Evolutionary conservation across 306 rosid genomes (phyloP), one percentile per base, ranked within the genome.

Genomic region (Cicer cuneatum): DNA sequence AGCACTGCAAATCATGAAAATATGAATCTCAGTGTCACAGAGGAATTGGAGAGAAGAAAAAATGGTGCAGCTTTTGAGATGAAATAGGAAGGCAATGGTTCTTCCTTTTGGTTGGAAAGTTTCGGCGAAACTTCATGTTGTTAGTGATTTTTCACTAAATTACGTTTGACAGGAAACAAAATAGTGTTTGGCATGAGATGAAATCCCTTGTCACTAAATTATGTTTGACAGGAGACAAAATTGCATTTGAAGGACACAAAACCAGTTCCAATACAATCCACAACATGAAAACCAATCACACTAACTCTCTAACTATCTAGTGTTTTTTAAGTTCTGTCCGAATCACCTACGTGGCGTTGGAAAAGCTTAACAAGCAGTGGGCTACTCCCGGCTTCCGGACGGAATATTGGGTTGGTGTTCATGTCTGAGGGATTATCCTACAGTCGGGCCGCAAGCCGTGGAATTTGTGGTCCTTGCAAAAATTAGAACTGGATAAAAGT

Each of bases 1-100:
- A 52, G 80, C 88, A 37, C 92, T 81, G 90, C 86, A 87, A 75
- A 43, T 69, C 78, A 75, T 61, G 53, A 81, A 75, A 78, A 68
- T 40, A 80, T 65, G 72, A 73, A 74, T 69, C 77, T 83, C 84
- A 85, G 83, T 77, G 79, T 74, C 76, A 35, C 80, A 43, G 46
- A 13, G 72, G 72, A 81, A 70, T 78, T 39, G 71, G 77, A 81
- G 65, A 66, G 54, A 35, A 65, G 78, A 46, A 39, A 14, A 24
- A 41, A 40, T 41, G 62, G 48, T n/a, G 42, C 59, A 2, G 24
- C 18, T 75, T 39, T 51, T 46, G 67, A 43, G 72, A 66, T 40
- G 47, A 77, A 60, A 69, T 42, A 5, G 24, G 71, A 70, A 70
- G 74, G 66, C 43, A 12, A 29, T 29, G 3, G 33, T 29, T 29